phyloP scores from a whole-genome alignment of 305 asterid species.

The Plantago lanceolata region DNA sequence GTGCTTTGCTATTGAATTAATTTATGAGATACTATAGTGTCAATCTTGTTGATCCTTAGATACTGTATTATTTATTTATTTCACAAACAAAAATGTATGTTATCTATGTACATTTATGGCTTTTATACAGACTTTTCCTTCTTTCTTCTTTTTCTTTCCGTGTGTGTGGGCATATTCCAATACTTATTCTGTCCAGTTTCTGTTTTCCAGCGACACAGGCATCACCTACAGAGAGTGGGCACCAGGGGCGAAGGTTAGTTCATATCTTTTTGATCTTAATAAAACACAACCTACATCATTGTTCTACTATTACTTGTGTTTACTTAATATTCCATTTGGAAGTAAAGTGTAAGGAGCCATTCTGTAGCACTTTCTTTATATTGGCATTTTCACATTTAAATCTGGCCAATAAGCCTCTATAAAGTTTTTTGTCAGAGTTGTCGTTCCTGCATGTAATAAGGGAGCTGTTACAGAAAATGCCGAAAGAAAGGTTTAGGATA shows the following conservation, averaged over 20 bases:
- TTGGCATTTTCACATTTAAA: not conserved
- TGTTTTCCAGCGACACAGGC: conserved; percentile 75
- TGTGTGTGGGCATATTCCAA: conserved; percentile 11
- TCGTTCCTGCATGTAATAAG: not conserved
- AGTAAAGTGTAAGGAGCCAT: not conserved
- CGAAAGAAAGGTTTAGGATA: conserved; percentile 2
- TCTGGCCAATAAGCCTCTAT: conserved; percentile 20
- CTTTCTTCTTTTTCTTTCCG: not conserved
- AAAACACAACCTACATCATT: not conserved
- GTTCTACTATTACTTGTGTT: not conserved
- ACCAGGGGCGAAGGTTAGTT: conserved; percentile 96
- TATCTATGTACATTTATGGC: not conserved
- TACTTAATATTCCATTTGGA: not conserved
- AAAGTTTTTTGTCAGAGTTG: not conserved
- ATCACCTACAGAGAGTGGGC: conserved; percentile 99
- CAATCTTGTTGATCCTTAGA: too few species aligned
- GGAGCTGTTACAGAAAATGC: not conserved
- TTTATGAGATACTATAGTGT: too few species aligned
- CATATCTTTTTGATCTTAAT: conserved; percentile 10
- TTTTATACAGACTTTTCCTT: not conserved
- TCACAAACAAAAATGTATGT: not conserved
- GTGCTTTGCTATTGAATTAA: too few species aligned
- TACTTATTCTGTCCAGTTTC: conserved; percentile 30
- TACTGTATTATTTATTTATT: too few species aligned
- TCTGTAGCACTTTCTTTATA: conserved; percentile 1